Percentiles rank a stretch among this genome's conserved stretches.
Conservation (phyloP, 768 basidiomycete species). For the Sarcodon sp. region DNA sequence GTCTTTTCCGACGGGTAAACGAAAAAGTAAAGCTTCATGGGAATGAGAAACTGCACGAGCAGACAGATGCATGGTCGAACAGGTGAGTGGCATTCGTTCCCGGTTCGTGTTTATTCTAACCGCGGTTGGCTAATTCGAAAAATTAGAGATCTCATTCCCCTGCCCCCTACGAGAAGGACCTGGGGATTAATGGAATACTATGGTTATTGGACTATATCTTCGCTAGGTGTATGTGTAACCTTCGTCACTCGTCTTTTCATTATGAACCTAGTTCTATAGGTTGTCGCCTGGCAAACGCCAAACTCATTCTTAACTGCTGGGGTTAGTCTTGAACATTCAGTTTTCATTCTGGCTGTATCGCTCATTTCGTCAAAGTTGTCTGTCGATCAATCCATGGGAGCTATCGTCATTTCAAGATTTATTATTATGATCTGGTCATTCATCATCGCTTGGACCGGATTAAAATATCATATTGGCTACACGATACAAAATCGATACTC, state of each 20-base stretch:
- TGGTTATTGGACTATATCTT: conserved; percentile 10
- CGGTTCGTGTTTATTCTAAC: no score
- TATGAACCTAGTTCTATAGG: background rate
- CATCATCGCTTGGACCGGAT: conserved; percentile 4
- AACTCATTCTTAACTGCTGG: conserved; percentile 1
- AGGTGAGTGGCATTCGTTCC: background rate
- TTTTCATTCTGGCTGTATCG: background rate
- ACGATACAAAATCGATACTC: conserved; percentile 5
- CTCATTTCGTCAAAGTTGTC: conserved; percentile 1
- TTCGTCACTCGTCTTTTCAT: background rate
- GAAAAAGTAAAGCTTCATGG: background rate
- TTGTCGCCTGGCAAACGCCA: conserved; percentile 5
- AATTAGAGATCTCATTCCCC: conserved; percentile 10
- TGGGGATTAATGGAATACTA: conserved; percentile 10
- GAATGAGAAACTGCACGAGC: background rate
- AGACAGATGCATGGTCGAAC: background rate
- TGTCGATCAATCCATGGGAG: conserved; percentile 5
- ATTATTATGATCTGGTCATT: conserved; percentile 2
- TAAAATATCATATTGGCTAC: conserved; percentile 5
- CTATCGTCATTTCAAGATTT: conserved; percentile 3
- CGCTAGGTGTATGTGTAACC: conserved; percentile 1
- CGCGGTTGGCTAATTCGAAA: no score
- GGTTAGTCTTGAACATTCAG: background rate
- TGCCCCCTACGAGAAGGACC: conserved; percentile 9
- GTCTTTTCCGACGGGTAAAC: background rate